Evolutionary conservation across 164 flowering plant species (phyloP), one percentile per base, ranked within the genome.

Genomic region (Vitis labrusca): DNA sequence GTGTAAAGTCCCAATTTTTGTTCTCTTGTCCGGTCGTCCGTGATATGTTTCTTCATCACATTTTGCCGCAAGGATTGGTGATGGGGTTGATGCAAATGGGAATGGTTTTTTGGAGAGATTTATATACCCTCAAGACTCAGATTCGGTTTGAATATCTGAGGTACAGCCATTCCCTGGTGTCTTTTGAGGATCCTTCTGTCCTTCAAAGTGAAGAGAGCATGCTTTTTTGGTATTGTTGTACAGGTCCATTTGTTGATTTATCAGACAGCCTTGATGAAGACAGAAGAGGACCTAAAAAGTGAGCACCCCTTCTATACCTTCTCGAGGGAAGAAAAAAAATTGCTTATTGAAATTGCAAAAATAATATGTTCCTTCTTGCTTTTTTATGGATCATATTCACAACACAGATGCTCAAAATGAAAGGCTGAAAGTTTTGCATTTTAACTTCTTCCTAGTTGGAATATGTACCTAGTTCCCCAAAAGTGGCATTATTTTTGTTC

Each of bases 211-310:
- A 37, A 37, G 29, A 56, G 61, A 60, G 63, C 60, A 16, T 37
- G 16, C 27, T 17, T 16, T 53, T 53, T 53, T 61, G 68, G 76
- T 65, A 48, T 53, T 59, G 55, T 50, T 77, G 85, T 82, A 82
- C 77, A 82, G 82, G 75, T 76, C 44, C 77, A 82, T 79, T 77
- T 75, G 82, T 79, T 82, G 77, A 79, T 82, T 77, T 73, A 67
- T 82, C 44, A 64, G 62, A 67, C 52, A 14, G 29, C 61, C 63
- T 71, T 30, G 67, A 48, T 32, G 75, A 55, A 65, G 51, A 8
- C 29, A 16, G 30, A 65, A 63, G 50, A 15, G 47, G 49, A 64
- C 61, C 23, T 55, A 37, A 56, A 69, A 53, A 50, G 50, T 10
- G 64, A 6, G 50, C 48, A 9, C n/a, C 64, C 49, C n/a, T 37